These are phyloP conservation scores for Protomyces pachydermus DNA, from an alignment of 1,139 yeast species.

Conservation along the genomic window DNA sequence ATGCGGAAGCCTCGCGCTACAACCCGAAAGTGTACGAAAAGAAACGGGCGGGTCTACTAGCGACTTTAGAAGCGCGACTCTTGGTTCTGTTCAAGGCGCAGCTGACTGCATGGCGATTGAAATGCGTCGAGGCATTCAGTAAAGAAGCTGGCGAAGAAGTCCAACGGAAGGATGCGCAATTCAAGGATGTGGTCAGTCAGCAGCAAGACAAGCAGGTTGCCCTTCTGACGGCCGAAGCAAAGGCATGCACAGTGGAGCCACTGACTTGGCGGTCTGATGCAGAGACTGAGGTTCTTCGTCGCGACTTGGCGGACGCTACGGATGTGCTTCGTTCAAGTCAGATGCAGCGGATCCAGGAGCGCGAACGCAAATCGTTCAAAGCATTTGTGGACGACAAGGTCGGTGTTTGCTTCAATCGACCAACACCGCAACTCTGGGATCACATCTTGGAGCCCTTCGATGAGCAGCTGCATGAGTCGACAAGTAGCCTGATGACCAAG, in stretches of 20 bases:
- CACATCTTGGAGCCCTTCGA: conserved; percentile 47
- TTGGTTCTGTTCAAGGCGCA: conserved; percentile 47
- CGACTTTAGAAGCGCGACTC: conserved; percentile 48
- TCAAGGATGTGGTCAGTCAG: conserved; percentile 37
- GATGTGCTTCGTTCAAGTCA: conserved; percentile 48
- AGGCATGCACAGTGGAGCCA: conserved; percentile 35
- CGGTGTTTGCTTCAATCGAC: conserved; percentile 38
- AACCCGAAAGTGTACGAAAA: conserved; percentile 54
- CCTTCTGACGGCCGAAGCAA: conserved; percentile 37
- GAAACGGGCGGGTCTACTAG: conserved; percentile 46
- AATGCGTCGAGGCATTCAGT: conserved; percentile 37
- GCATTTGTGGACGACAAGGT: conserved; percentile 34
- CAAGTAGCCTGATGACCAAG: conserved; percentile 36
- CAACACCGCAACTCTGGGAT: conserved; percentile 60
- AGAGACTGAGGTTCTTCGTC: conserved; percentile 39
- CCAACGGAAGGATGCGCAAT: conserved; percentile 26
- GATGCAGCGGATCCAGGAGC: conserved; percentile 41
- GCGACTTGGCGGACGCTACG: conserved; percentile 37
- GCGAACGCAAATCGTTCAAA: conserved; percentile 35
- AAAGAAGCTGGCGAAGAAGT: conserved; percentile 34
- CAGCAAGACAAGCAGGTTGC: conserved; percentile 36
- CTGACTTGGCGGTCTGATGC: conserved; percentile 35
- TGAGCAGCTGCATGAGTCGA: conserved; percentile 39
- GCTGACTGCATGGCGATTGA: conserved; percentile 40
- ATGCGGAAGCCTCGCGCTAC: conserved; percentile 61